phyloP scores from a whole-genome alignment of 1,139 yeast species.

The Hyphopichia khmerensis region DNA sequence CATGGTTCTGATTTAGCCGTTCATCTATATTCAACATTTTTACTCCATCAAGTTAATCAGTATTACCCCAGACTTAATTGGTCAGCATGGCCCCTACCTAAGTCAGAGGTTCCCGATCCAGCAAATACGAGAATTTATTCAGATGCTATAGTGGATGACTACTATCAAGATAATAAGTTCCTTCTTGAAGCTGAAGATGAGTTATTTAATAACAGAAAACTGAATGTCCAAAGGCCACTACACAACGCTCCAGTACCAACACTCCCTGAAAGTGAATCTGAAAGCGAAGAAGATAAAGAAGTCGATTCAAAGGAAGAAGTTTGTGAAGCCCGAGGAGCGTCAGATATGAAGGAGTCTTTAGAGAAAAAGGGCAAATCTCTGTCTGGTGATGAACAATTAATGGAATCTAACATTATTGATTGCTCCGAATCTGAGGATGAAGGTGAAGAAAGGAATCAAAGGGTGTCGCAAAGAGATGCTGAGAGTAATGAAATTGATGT shows the following conservation, averaged over 20 bases:
- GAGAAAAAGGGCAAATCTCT: no score
- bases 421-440: conserved; percentile 6
- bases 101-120: conserved; percentile 38
- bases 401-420: conserved; percentile 1
- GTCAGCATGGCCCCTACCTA: conserved; percentile 48
- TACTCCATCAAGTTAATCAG: conserved; percentile 40
- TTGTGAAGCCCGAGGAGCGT: no score
- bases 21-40: conserved; percentile 50
- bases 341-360: no score
- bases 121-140: conserved; percentile 16
- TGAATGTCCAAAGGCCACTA: neutral
- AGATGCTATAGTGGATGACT: conserved; percentile 17
- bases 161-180: conserved; percentile 9
- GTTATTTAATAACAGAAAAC: neutral
- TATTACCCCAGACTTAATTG: conserved; percentile 37
- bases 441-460: conserved; percentile 6
- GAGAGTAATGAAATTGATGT: neutral
- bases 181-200: neutral
- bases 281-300: neutral
- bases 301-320: no score
- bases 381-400: neutral
- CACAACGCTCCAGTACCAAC: neutral
- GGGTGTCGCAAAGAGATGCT: neutral
- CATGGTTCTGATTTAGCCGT: conserved; percentile 48
- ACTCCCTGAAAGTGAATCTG: neutral